phyloP scores from a whole-genome alignment of 495 filamentous ascomycete species.

The Penicillium antarcticum region DNA sequence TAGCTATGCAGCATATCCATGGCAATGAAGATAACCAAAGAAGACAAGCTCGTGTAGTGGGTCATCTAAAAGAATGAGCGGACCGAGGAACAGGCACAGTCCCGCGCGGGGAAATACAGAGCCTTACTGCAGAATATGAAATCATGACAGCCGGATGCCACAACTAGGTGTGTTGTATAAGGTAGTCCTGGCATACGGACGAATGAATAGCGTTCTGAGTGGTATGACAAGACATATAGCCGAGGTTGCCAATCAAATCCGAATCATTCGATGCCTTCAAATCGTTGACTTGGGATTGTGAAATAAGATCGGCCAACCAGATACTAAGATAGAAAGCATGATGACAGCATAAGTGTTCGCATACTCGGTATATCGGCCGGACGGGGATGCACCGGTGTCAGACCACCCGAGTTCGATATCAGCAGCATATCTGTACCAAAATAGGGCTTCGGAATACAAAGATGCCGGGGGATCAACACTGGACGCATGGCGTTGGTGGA shows the following conservation, averaged over 20 bases:
- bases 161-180: neutral
- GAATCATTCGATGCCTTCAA: constrained; percentile 1
- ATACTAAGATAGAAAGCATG: neutral
- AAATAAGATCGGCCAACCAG: neutral
- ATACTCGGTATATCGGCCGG: constrained; percentile 14
- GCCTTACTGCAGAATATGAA: neutral
- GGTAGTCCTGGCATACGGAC: too few relatives aligned
- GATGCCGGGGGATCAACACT: constrained; percentile 8
- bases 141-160: neutral
- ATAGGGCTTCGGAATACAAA: neutral
- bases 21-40: too few relatives aligned
- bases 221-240: neutral
- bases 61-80: neutral
- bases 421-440: neutral
- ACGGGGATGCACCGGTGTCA: constrained; percentile 10
- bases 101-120: neutral
- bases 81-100: neutral
- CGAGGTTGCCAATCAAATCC: constrained; percentile 10
- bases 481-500: neutral
- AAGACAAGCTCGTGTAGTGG: neutral
- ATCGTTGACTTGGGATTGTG: neutral
- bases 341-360: constrained; percentile 1
- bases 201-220: constrained; percentile 2
- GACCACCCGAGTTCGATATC: constrained; percentile 8
- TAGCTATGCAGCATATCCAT: neutral